Conservation (phyloP, 805 yeast species). For the Danielia oregonensis region DNA sequence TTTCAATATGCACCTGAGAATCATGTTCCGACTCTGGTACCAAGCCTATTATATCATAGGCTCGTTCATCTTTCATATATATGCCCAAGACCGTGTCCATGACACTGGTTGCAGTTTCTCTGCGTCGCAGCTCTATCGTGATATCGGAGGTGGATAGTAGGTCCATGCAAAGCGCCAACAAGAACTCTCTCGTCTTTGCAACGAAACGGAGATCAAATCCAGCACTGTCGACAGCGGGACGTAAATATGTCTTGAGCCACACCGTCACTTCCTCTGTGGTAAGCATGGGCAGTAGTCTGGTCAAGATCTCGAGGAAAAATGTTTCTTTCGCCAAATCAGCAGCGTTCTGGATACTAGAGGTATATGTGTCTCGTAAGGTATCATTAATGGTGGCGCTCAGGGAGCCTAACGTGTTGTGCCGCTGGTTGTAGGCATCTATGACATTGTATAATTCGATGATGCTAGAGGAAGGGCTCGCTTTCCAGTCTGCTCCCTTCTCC, state of each 20-base stretch:
- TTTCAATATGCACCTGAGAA: constrained; percentile 42
- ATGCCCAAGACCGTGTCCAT: constrained; percentile 24
- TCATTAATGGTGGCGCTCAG: constrained; percentile 30
- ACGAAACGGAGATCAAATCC: constrained; percentile 44
- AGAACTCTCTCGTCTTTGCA: constrained; percentile 25
- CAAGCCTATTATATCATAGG: constrained; percentile 14
- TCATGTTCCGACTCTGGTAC: constrained; percentile 14
- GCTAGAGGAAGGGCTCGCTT: constrained; percentile 5
- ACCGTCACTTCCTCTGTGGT: constrained; percentile 25
- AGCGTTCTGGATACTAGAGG: constrained; percentile 24
- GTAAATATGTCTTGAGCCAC: constrained; percentile 50
- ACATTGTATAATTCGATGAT: constrained; percentile 10
- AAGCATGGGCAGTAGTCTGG: constrained; percentile 29
- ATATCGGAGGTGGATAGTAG: constrained; percentile 19
- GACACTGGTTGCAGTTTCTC: constrained; percentile 18
- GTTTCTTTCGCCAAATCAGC: constrained; percentile 30
- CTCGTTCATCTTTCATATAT: constrained; percentile 10
- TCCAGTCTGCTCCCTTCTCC: constrained; percentile 12
- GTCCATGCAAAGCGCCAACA: constrained; percentile 18
- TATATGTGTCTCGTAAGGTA: constrained; percentile 34
- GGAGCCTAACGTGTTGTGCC: constrained; percentile 33
- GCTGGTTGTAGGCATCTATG: constrained; percentile 15
- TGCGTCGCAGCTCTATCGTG: constrained; percentile 16
- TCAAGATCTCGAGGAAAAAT: constrained; percentile 37
- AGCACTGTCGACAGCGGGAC: constrained; percentile 57